These are phyloP conservation scores for Flammula alnicola DNA, from an alignment of 1,284 basidiomycete genomes.

Conservation along the genomic window DNA sequence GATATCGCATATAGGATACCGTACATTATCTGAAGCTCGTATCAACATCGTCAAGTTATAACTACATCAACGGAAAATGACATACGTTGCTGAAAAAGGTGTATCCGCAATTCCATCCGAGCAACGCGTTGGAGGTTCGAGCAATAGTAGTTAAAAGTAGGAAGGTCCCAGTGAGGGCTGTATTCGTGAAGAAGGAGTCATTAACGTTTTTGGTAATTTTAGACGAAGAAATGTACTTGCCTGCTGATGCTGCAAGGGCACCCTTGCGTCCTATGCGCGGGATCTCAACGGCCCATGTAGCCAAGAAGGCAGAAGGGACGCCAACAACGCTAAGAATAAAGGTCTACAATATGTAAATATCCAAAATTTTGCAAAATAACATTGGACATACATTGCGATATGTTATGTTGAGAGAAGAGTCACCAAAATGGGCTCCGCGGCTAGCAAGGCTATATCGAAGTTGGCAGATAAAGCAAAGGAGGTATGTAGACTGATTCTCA, in stretches of 20 bases:
- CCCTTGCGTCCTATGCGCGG: constrained; percentile 65
- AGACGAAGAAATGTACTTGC: constrained; percentile 28
- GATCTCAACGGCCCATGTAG: constrained; percentile 63
- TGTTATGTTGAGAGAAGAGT: constrained; percentile 60
- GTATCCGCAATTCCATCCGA: constrained; percentile 79
- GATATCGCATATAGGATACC: constrained; percentile 71
- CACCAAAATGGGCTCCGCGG: constrained; percentile 64
- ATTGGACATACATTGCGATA: constrained; percentile 61
- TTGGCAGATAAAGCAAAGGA: neutral
- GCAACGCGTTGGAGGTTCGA: constrained; percentile 60
- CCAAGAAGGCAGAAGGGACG: constrained; percentile 67
- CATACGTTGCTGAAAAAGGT: constrained; percentile 61
- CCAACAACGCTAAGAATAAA: constrained; percentile 72
- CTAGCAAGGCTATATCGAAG: constrained; percentile 47
- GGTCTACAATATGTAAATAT: constrained; percentile 43
- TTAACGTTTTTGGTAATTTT: constrained; percentile 14
- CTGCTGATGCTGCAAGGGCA: constrained; percentile 57
- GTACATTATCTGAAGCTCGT: constrained; percentile 62
- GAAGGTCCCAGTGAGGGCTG: constrained; percentile 70
- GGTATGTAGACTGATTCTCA: constrained; percentile 34
- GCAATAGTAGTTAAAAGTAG: constrained; percentile 72
- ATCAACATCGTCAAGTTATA: neutral
- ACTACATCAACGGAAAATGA: constrained; percentile 5
- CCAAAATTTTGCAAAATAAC: neutral
- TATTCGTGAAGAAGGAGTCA: constrained; percentile 33